These are phyloP conservation scores for Fusarium falciforme DNA, from an alignment of 2,329 filamentous ascomycete genomes.

Conservation along the genomic window DNA sequence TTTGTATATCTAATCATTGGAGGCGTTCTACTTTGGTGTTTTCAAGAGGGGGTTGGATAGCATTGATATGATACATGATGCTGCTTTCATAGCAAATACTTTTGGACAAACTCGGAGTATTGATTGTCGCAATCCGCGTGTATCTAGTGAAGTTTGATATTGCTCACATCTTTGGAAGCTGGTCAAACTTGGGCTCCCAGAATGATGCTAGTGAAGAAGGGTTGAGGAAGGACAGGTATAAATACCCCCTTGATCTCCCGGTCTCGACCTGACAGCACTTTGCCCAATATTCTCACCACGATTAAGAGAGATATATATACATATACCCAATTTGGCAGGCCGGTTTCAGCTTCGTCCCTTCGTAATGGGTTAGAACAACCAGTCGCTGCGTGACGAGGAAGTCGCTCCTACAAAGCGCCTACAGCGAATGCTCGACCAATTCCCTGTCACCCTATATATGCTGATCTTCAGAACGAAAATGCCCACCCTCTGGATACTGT, in stretches of 20 bases:
- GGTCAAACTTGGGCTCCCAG: not conserved
- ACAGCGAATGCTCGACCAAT: not conserved
- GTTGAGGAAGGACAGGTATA: not conserved
- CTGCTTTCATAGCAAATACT: slow-evolving; percentile 9
- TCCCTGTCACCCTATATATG: not conserved
- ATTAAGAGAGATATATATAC: not conserved
- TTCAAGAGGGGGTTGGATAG: slow-evolving; percentile 6
- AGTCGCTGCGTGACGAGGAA: not conserved
- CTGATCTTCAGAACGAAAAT: not conserved
- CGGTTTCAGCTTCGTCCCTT: no score
- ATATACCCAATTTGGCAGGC: not conserved
- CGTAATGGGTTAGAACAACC: not conserved
- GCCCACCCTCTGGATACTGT: not conserved
- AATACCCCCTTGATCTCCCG: not conserved
- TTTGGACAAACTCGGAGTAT: not conserved
- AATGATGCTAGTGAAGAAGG: not conserved
- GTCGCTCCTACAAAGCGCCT: not conserved
- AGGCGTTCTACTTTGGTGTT: slow-evolving; percentile 24
- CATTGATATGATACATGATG: slow-evolving; percentile 4
- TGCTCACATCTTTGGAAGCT: not conserved
- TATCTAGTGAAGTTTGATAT: not conserved
- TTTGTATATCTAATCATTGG: slow-evolving; percentile 31
- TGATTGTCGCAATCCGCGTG: not conserved
- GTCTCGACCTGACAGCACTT: not conserved
- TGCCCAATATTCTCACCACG: not conserved